Evolutionary conservation across 2,329 filamentous ascomycete species (phyloP).

Genomic region (Aspergillus sp.): DNA sequence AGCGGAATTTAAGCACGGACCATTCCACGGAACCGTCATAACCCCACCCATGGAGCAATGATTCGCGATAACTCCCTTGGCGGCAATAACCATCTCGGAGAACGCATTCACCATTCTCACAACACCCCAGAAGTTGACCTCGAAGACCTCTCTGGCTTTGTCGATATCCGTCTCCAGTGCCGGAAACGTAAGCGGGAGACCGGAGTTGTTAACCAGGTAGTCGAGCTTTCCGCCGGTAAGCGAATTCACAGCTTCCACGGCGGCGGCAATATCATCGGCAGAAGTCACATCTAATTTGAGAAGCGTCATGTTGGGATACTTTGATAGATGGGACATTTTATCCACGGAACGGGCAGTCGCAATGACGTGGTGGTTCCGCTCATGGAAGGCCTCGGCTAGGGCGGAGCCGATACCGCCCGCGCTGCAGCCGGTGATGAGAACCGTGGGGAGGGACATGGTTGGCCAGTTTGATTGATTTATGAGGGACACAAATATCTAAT

Average conservation of each 20-base stretch:
- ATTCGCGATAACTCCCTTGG: conserved; percentile 30
- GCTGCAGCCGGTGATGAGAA: conserved; percentile 45
- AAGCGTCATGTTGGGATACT: conserved; percentile 27
- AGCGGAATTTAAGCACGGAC: background rate
- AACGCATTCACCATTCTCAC: conserved; percentile 44
- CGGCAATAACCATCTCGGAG: conserved; percentile 27
- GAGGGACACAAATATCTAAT: no score
- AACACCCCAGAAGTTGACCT: conserved; percentile 46
- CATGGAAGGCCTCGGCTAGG: conserved; percentile 39
- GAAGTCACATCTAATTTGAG: conserved; percentile 37
- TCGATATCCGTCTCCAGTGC: conserved; percentile 40
- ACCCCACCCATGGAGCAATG: conserved; percentile 26
- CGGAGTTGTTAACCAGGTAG: conserved; percentile 50
- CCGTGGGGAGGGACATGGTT: conserved; percentile 7
- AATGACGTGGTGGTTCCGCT: conserved; percentile 39
- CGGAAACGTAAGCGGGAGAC: conserved; percentile 35
- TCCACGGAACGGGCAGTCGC: conserved; percentile 37
- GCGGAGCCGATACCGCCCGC: conserved; percentile 43
- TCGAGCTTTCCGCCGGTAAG: conserved; percentile 39
- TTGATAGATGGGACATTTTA: conserved; percentile 33
- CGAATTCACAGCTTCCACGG: conserved; percentile 24
- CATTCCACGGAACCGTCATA: conserved; percentile 14
- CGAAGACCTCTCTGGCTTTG: conserved; percentile 40
- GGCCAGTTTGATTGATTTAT: background rate
- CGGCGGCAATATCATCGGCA: conserved; percentile 31